Base-by-base conservation (phyloP, 805 yeast genomes). In the Metschnikowia continentalis region DNA sequence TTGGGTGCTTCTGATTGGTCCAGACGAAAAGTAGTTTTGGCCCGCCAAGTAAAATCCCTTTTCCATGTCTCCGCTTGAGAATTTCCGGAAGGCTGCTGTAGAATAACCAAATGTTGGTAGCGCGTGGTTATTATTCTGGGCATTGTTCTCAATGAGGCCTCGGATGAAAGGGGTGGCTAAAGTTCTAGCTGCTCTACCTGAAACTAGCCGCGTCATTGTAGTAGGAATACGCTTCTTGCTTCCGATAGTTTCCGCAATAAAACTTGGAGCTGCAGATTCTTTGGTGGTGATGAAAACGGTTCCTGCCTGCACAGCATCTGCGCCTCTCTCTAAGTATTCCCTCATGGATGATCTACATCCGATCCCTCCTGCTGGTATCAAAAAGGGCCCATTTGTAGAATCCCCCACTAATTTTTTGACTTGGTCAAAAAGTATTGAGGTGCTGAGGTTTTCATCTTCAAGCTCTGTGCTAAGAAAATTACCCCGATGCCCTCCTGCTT, bases 401-500 rank as follows among this genome's bases (percentile, higher is more conserved):
- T 39, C 35, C 2, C 47, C 50, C 13, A 46, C 32, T 11, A 22
- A 47, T 4, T 37, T 33, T 37, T 53, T 54, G 7, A 66, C 63
- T 48, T 59, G 61, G 6, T 50, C 45, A 47, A 68, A 68, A 42
- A 70, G 58, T 5, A 64, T 56, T 36, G 46, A 55, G 0, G 82
- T 76, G 7, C 71, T 61, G 42, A 75, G 61, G 30, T 68, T 64
- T 32, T 64, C 65, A 52, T 74, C 79, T 8, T 52, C 42, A 8
- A 37, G 49, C 22, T 64, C 61, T 4, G 56, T 54, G 7, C 38
- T 56, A 17, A 72, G 47, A 47, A 74, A 77, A 54, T 70, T 75
- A 2, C 86, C 86, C 15, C 87, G 65, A 59, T 82, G 87, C 0
- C 87, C 87, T 22, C 87, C 87, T 3, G 87, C 87, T 56, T 81